Evolutionary conservation across 441 rosid species (phyloP).

Genomic region (Biscutella laevigata): DNA sequence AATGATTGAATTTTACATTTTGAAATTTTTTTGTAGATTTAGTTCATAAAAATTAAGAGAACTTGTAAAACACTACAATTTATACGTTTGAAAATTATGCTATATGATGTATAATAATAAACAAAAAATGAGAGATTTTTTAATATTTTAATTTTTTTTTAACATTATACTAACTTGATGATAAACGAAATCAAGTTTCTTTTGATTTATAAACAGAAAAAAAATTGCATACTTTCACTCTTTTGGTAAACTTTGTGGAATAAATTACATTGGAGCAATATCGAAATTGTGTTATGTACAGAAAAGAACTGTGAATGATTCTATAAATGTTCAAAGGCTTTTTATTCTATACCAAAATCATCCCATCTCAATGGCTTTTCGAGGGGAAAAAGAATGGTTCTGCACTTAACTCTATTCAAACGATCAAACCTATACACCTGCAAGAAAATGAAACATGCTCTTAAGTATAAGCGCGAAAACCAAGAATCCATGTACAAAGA

Average conservation of each 20-base stretch:
- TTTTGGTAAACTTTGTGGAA: constrained; percentile 12
- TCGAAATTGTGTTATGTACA: constrained; percentile 12
- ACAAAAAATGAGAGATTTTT: too few relatives aligned
- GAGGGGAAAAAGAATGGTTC: constrained; percentile 29
- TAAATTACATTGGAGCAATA: constrained; percentile 25
- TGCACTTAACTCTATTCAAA: constrained; percentile 23
- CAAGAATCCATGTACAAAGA: not conserved
- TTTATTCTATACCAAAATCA: constrained; percentile 22
- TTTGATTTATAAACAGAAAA: constrained; percentile 1
- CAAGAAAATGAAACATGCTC: constrained; percentile 6
- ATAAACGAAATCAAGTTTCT: not conserved
- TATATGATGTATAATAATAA: too few relatives aligned
- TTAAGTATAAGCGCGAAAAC: not conserved
- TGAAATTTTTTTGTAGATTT: too few relatives aligned
- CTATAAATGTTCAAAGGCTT: not conserved
- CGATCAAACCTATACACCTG: constrained; percentile 19
- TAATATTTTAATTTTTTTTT: too few relatives aligned
- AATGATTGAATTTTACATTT: too few relatives aligned
- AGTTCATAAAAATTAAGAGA: too few relatives aligned
- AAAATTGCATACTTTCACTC: constrained; percentile 23
- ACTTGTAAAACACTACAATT: too few relatives aligned
- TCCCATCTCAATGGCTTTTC: constrained; percentile 17
- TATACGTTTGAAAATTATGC: too few relatives aligned
- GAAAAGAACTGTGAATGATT: constrained; percentile 11
- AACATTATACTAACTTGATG: too few relatives aligned